These are phyloP conservation scores for carrot (Daucus carota) DNA, from an alignment of 129 eudicot genomes.

Conservation along the genomic window DNA sequence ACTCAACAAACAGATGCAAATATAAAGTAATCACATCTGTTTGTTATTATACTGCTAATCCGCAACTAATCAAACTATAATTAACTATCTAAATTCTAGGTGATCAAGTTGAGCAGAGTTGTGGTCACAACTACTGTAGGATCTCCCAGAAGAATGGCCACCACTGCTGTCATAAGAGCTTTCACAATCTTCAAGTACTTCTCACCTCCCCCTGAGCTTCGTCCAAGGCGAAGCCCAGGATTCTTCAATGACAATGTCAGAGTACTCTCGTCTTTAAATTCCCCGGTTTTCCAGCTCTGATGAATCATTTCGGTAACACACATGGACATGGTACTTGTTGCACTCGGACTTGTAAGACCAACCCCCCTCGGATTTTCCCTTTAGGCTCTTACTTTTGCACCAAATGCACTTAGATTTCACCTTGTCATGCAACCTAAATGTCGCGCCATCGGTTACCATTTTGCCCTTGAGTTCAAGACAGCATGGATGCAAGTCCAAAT, in stretches of 20 bases:
- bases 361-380: background rate
- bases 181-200: conserved; percentile 3
- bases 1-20: too few species aligned
- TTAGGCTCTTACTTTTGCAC: background rate
- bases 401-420: conserved; percentile 1
- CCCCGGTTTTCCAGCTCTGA: conserved; percentile 1
- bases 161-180: conserved; percentile 9
- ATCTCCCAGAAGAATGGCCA: conserved; percentile 15
- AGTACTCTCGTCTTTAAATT: background rate
- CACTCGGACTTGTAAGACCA: conserved; percentile 10
- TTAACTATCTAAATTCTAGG: background rate
- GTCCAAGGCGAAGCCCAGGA: background rate
- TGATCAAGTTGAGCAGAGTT: background rate
- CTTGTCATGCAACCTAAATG: background rate
- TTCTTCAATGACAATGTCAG: background rate
- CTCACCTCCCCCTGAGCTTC: background rate
- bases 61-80: too few species aligned
- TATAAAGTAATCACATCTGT: too few species aligned
- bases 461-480: background rate
- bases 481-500: conserved; percentile 13
- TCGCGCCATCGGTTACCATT: background rate
- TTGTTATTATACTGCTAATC: too few species aligned
- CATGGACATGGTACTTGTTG: conserved; percentile 11
- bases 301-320: conserved; percentile 5
- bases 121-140: background rate